Conservation (phyloP, 73 alveolate species). For the Tetrahymena borealis region DNA sequence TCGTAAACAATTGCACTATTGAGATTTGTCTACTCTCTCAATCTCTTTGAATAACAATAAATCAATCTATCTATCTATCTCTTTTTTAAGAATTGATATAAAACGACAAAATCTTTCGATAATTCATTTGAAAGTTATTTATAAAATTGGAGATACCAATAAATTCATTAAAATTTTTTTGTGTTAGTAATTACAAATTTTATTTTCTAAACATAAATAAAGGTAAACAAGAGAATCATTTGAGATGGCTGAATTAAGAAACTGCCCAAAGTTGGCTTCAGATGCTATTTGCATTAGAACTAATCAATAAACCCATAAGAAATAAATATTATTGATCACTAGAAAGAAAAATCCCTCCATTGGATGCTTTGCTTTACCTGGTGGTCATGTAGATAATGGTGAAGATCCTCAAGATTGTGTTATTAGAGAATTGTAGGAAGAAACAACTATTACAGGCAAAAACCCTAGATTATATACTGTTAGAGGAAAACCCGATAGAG, state of each 20-base stretch:
- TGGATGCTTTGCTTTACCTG: conserved; percentile 97
- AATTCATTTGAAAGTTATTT: too few relatives aligned
- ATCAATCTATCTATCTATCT: too few relatives aligned
- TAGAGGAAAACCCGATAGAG: conserved; percentile 95
- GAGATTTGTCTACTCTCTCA: too few relatives aligned
- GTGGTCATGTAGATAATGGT: conserved; percentile 96
- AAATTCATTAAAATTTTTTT: too few relatives aligned
- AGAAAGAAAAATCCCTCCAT: conserved; percentile 78
- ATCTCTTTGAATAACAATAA: too few relatives aligned
- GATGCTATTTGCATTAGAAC: not conserved
- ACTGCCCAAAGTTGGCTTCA: not conserved
- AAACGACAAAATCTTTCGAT: too few relatives aligned
- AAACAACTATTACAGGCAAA: conserved; percentile 81
- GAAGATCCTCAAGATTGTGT: conserved; percentile 93
- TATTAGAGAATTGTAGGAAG: conserved; percentile 93
- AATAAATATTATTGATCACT: conserved; percentile 73
- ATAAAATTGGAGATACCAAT: too few relatives aligned
- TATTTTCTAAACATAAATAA: not conserved
- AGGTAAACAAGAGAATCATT: not conserved
- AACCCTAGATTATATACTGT: conserved; percentile 83
- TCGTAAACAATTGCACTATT: too few relatives aligned
- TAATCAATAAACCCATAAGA: not conserved
- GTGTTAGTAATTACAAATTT: not conserved
- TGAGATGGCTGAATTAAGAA: not conserved
- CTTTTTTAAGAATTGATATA: too few relatives aligned